A percentile compares a stretch with the other conserved stretches of the same genome.
phyloP scores from a whole-genome alignment of 768 basidiomycete genomes.

The Pleurotus citrinopileatus region DNA sequence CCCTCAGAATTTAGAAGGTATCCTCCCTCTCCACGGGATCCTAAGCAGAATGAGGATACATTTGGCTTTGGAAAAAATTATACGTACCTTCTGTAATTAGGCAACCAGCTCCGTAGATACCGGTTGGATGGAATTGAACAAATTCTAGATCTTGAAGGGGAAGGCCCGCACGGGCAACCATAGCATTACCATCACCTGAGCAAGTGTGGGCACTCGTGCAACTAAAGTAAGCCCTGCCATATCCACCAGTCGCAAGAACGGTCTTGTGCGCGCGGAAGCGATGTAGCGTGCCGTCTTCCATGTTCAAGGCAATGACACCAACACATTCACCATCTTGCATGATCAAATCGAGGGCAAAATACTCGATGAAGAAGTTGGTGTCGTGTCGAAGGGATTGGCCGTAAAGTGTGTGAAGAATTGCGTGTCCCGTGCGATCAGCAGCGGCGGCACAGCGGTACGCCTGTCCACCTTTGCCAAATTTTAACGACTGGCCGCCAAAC shows the following conservation, averaged over 20 bases:
- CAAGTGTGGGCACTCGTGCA: slow-evolving; percentile 99
- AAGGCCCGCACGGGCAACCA: slow-evolving; percentile 95
- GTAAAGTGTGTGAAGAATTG: slow-evolving; percentile 97
- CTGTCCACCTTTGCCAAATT: slow-evolving; percentile 98
- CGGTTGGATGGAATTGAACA: slow-evolving; percentile 99
- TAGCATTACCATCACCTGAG: slow-evolving; percentile 97
- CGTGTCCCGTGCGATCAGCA: slow-evolving; percentile 98
- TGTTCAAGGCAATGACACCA: slow-evolving; percentile 97
- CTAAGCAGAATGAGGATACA: slow-evolving; percentile 33
- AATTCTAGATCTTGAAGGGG: slow-evolving; percentile 98
- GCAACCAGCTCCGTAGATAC: slow-evolving; percentile 99
- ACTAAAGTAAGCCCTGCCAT: slow-evolving; percentile 97
- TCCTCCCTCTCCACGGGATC: slow-evolving; percentile 98
- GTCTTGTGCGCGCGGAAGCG: slow-evolving; percentile 99
- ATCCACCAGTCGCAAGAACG: slow-evolving; percentile 96
- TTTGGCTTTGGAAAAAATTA: not conserved
- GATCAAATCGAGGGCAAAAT: slow-evolving; percentile 98
- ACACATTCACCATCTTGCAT: slow-evolving; percentile 99
- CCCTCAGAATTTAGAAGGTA: slow-evolving; percentile 98
- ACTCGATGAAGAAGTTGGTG: slow-evolving; percentile 99
- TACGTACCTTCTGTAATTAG: slow-evolving; percentile 90
- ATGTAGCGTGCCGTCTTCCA: slow-evolving; percentile 99
- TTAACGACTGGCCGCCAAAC: slow-evolving; percentile 96
- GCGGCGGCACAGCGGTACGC: slow-evolving; percentile 99
- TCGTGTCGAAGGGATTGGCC: slow-evolving; percentile 98